A percentile compares a stretch with the other conserved stretches of the same genome.
Evolutionary conservation across 495 filamentous ascomycete species (phyloP).

Genomic region (Penicillium longicatenatum): DNA sequence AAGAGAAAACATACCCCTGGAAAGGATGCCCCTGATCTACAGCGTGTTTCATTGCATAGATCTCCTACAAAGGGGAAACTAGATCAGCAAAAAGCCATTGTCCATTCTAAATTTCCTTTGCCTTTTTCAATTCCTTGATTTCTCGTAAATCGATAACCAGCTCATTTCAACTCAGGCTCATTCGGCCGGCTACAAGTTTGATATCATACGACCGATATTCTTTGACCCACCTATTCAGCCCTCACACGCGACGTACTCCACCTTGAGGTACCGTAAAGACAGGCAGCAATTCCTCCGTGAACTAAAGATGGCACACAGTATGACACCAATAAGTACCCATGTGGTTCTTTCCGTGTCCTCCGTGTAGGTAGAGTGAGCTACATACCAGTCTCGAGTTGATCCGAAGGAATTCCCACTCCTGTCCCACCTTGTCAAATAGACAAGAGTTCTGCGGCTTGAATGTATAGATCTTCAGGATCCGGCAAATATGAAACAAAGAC

Average conservation of each 20-base stretch:
- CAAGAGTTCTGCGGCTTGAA: too few species aligned
- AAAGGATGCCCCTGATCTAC: not conserved
- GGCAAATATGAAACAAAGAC: too few species aligned
- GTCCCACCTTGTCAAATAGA: not conserved
- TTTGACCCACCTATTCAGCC: not conserved
- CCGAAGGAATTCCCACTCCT: not conserved
- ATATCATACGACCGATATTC: constrained; percentile 1
- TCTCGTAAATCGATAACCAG: too few species aligned
- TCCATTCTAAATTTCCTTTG: too few species aligned
- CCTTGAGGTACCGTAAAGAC: not conserved
- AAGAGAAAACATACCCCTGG: not conserved
- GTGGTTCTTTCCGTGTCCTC: not conserved
- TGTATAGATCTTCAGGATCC: too few species aligned
- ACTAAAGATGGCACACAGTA: not conserved
- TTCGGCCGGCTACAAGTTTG: not conserved
- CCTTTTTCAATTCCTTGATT: too few species aligned
- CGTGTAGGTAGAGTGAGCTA: not conserved
- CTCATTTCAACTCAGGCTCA: too few species aligned
- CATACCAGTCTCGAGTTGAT: not conserved
- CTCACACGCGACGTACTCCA: not conserved
- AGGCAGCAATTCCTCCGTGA: not conserved
- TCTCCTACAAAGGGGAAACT: not conserved
- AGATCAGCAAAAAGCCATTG: not conserved
- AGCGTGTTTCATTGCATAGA: not conserved
- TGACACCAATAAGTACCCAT: not conserved